Conservation (phyloP, 768 basidiomycete species). For the Boletus rufocinnamomeus region DNA sequence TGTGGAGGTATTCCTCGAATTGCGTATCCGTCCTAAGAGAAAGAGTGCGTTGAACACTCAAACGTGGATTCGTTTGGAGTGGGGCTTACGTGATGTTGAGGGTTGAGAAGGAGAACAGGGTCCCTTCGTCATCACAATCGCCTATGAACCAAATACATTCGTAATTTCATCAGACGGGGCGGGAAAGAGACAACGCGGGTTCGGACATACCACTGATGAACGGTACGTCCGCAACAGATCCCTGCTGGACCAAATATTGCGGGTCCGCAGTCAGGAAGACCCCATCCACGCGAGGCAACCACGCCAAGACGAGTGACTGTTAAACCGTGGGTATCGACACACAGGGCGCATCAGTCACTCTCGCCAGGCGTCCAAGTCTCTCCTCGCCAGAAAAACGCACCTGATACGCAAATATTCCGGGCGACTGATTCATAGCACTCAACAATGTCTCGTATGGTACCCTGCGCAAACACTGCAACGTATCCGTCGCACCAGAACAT, state of each 20-base stretch:
- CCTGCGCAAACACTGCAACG: constrained; percentile 36
- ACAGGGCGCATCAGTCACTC: background rate
- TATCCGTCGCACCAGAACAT: constrained; percentile 32
- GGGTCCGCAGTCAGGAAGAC: constrained; percentile 39
- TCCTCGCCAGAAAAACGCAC: constrained; percentile 15
- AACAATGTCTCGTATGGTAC: constrained; percentile 34
- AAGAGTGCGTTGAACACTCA: background rate
- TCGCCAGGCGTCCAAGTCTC: background rate
- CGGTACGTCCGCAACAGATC: constrained; percentile 33
- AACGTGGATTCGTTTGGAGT: background rate
- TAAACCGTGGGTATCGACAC: background rate
- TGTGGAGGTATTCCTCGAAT: constrained; percentile 35
- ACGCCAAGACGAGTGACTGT: constrained; percentile 34
- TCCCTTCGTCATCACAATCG: constrained; percentile 45
- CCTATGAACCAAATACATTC: constrained; percentile 22
- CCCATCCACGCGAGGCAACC: constrained; percentile 43
- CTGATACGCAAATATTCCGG: constrained; percentile 36
- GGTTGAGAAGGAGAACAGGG: constrained; percentile 47
- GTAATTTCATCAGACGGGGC: background rate
- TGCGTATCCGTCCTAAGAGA: constrained; percentile 25
- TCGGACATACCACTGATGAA: constrained; percentile 10
- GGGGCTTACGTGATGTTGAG: constrained; percentile 49
- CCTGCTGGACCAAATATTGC: constrained; percentile 34
- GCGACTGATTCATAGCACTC: constrained; percentile 35
- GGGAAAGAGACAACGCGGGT: background rate